phyloP scores from a whole-genome alignment of 169 alveolate species.

The Fabrea salina region DNA sequence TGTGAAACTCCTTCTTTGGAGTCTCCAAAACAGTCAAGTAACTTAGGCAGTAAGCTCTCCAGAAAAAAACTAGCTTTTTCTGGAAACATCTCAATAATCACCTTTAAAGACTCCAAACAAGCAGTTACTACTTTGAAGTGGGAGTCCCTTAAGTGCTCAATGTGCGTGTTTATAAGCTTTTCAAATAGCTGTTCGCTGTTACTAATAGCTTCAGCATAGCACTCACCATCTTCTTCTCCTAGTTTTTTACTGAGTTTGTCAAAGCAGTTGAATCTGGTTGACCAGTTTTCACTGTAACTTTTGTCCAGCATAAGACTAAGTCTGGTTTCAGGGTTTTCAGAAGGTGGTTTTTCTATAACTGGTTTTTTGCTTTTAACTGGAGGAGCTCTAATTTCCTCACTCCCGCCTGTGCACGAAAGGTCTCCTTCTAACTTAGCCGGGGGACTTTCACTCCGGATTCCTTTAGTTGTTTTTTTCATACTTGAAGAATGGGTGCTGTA shows the following conservation, averaged over 20 bases:
- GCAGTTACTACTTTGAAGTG: conserved; percentile 19
- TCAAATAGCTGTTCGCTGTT: neutral
- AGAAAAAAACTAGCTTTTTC: conserved; percentile 13
- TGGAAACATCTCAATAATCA: neutral
- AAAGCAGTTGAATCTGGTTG: neutral
- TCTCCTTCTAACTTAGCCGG: neutral
- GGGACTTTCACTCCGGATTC: too few relatives aligned
- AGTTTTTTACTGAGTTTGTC: neutral
- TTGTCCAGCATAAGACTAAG: conserved; percentile 7
- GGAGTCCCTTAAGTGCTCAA: conserved; percentile 25
- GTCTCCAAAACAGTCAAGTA: neutral
- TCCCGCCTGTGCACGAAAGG: neutral
- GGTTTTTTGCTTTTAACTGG: neutral
- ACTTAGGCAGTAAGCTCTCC: conserved; percentile 6
- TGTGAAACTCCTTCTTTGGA: neutral
- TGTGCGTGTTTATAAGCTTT: neutral
- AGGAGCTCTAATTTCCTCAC: conserved; percentile 16
- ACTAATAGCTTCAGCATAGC: neutral
- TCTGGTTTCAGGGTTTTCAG: neutral
- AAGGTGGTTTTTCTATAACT: neutral
- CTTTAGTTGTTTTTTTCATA: too few relatives aligned
- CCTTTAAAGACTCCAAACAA: neutral
- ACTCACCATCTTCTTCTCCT: neutral
- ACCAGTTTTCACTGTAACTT: conserved; percentile 1
- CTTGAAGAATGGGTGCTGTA: too few relatives aligned